Evolutionary conservation across 805 yeast species (phyloP), one percentile per base, ranked within the genome.

Genomic region (Pichia kluyveri): DNA sequence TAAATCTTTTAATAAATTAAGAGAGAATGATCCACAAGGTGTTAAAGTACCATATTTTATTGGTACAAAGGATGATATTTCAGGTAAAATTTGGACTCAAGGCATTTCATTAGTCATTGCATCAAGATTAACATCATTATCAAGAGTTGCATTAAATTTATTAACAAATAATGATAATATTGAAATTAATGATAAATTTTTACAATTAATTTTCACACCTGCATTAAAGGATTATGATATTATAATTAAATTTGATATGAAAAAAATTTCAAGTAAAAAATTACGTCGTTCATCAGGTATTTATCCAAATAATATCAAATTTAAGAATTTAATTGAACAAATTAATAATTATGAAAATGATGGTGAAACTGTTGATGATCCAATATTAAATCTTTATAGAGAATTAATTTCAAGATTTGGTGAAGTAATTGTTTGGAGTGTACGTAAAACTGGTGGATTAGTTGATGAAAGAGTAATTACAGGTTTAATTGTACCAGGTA

Each of bases 221-320:
- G 88, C 95, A 0, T 69, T 85, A 46, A 73, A 76, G 50, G 98
- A 91, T 65, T 93, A 83, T 62, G 96, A 91, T 60, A 80, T 93
- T 55, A 82, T 82, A 14, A 73, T 93, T 51, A 71, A 75, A 42
- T 67, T 89, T 45, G 76, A 75, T 54, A 62, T 65, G 5, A 30
- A 18, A 26, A 36, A 41, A n/a, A 10, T 34, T 18, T 30, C 26
- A 37, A 54, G 58, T 1, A 46, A 43, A 14, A 66, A 68, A 41
- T 59, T 79, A 39, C 63, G 73, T 36, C 56, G 71, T 3, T 63
- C 75, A 9, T 71, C 82, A 7, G 93, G 93, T 49, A 65, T 83
- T 9, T 58, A 79, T 38, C 77, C 77, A 10, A 60, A 72, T 15
- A 66, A 70, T 51, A 17, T 48, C 6, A 73, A 73, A 44, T 83